Evolutionary conservation across 441 rosid species (phyloP), one percentile per base, ranked within the genome.

Genomic region (Pelargonium hybrid): DNA sequence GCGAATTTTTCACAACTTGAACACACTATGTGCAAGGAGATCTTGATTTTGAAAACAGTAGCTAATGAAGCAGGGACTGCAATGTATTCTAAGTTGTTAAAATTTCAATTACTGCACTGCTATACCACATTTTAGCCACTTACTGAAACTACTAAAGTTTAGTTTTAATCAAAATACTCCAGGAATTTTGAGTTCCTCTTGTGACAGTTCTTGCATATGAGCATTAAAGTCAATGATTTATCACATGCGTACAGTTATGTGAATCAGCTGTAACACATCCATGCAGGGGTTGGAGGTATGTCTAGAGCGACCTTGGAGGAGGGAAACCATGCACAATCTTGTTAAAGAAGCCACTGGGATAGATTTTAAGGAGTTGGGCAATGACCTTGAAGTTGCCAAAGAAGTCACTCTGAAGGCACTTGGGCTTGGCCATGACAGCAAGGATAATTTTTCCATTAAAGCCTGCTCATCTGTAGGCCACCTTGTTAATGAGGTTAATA

Each of bases 301-400:
- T 78, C 85, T 93, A 18, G 91, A 90, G 78, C 81, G 85, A 72
- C 98, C 98, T 31, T 93, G 97, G 98, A 86, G 91, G 85, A 86
- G 95, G 78, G 96, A 88, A 87, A 93, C 90, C 65, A 93, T 93
- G 97, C 92, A 90, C 77, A 91, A 91, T 79, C 97, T 93, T 71
- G 98, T 93, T 59, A 82, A 86, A 81, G 97, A 91, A 80, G 78
- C 75, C 66, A 82, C 92, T 31, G 93, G 92, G 41, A 82, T 93
- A 67, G 84, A 87, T 85, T 90, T 91, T 75, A 82, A 34, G 61
- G 86, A 84, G 79, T 71, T 86, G 21, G 79, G 82, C 25, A 82
- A 73, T 72, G 90, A 91, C 81, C 87, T 91, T 34, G 68, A 74
- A 68, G 84, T 73, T 65, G 93, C 91, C 37, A 91, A 87, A 79